Evolutionary conservation across 2,329 filamentous ascomycete genomes (phyloP), one percentile per base, ranked within the genome.

Genomic region (Hypocrella siamensis): DNA sequence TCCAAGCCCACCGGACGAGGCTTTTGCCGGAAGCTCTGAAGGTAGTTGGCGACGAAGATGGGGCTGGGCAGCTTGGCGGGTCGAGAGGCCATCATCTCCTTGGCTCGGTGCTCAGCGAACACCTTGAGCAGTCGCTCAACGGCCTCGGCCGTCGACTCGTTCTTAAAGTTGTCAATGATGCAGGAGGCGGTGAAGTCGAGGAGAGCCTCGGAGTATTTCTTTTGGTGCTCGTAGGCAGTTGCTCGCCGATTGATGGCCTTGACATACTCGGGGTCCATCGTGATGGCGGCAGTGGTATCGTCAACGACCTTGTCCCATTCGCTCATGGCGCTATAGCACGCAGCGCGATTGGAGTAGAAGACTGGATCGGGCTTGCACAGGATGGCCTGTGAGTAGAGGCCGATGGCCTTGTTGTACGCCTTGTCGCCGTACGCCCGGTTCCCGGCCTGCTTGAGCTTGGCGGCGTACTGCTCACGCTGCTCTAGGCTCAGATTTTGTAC

Each of bases 101-200:
- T 85, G 41, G 82, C 88, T 65, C 94, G 94, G 43, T 81, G 70
- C 60, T 96, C 88, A 29, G 90, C 90, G 31, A 96, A 88, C 63
- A 93, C 93, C 69, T 96, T 96, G 40, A 98, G 68, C 40, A 98
- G 63, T 39, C 88, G 69, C 65, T 98, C 90, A 8, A 98, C 86
- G 28, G 85, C 77, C 54, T 86, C 75, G 17, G 88, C 85, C 49
- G 82, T 92, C 38, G 70, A 66, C 47, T 93, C 81, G 56, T 90
- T 96, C 60, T 82, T 79, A 69, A 98, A 98, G 40, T 81, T 81
- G 54, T 98, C 90, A 53, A 98, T 93, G 56, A 98, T 98, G 63
- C 90, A 98, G 61, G 88, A 94, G 36, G 90, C 90, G 7, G 90
- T 98, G 62, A 93, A 96, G 61, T 98, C 90, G 40, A 98, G 72